Conservation (phyloP, 345 rosid genomes). For the Microcos paniculata region DNA sequence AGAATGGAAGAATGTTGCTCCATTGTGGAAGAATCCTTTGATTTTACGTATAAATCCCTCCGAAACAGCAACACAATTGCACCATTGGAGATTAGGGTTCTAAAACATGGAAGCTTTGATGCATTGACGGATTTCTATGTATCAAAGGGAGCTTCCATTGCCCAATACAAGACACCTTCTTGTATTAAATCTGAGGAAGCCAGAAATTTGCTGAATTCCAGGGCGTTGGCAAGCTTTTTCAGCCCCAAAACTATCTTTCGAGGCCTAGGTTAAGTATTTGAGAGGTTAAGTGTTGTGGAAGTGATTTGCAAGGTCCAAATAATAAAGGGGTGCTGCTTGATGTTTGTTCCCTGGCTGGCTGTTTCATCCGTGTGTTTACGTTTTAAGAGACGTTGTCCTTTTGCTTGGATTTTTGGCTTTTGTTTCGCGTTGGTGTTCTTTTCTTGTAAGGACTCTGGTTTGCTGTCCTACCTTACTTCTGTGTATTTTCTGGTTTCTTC, state of each 20-base stretch:
- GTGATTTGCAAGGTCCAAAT: no score
- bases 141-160: slow-evolving; percentile 33
- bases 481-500: no score
- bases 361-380: no score
- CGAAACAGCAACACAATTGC: slow-evolving; percentile 44
- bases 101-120: slow-evolving; percentile 54
- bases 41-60: slow-evolving; percentile 41
- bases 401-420: no score
- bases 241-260: neutral
- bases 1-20: slow-evolving; percentile 62
- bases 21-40: slow-evolving; percentile 49
- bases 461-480: no score
- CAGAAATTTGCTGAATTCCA: neutral
- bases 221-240: neutral
- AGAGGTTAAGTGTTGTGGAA: no score
- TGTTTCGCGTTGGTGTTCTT: no score
- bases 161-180: slow-evolving; percentile 4
- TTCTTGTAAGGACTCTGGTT: no score
- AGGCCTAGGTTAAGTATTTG: neutral
- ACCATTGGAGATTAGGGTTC: slow-evolving; percentile 39
- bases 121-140: slow-evolving; percentile 41
- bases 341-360: no score
- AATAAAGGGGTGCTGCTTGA: no score
- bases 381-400: no score
- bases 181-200: neutral